These are phyloP conservation scores for Polysphondylium violaceum DNA, from an alignment of 78 protist species.

Conservation along the genomic window DNA sequence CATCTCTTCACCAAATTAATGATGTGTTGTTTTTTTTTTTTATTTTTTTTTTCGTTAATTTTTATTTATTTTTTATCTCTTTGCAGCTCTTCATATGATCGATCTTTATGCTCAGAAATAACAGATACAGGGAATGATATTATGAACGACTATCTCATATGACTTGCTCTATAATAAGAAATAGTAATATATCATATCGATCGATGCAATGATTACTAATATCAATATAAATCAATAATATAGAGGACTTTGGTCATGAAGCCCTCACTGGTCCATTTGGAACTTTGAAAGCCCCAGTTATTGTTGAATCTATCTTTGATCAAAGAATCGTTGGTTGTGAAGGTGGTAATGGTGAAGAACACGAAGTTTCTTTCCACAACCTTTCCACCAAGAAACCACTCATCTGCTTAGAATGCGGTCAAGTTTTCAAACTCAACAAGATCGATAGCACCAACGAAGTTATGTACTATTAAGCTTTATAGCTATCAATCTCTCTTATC, in stretches of 20 bases:
- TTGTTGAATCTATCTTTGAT: conserved; percentile 70
- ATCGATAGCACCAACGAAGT: conserved; percentile 48
- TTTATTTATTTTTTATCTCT: too few relatives aligned
- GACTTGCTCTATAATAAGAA: too few relatives aligned
- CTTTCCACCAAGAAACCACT: conserved; percentile 47
- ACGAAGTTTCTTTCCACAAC: conserved; percentile 62
- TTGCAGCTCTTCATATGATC: too few relatives aligned
- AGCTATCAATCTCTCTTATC: background rate
- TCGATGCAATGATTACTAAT: background rate
- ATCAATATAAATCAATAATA: background rate
- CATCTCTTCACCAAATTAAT: too few relatives aligned
- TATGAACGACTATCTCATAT: too few relatives aligned
- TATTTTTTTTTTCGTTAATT: too few relatives aligned
- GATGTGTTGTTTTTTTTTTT: too few relatives aligned
- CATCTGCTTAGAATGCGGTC: conserved; percentile 76
- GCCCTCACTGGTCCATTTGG: conserved; percentile 73
- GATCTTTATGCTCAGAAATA: too few relatives aligned
- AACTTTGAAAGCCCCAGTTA: conserved; percentile 53
- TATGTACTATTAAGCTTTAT: conserved; percentile 43
- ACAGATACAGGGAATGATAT: too few relatives aligned
- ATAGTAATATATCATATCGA: too few relatives aligned
- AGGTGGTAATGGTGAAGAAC: conserved; percentile 82
- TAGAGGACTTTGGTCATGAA: conserved; percentile 77
- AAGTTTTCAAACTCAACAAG: conserved; percentile 65
- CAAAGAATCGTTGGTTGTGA: conserved; percentile 68